A percentile compares a stretch with the other conserved stretches of the same genome.
Conservation (phyloP, 305 asterid genomes). For the Fraxinus angustifolia region DNA sequence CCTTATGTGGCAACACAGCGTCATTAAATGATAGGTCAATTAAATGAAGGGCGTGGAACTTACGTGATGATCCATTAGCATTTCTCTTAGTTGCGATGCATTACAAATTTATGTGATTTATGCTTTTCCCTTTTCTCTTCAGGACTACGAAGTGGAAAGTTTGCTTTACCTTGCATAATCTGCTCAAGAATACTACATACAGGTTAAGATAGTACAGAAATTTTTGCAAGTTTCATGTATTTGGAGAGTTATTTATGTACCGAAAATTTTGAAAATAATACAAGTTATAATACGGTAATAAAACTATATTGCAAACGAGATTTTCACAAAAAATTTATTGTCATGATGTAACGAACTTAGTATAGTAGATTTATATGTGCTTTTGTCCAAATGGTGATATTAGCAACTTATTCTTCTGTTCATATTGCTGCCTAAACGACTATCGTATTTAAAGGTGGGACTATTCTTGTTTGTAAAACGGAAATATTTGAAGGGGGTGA, state of each 20-base stretch:
- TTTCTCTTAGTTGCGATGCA: neutral
- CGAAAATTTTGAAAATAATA: slow-evolving; percentile 22
- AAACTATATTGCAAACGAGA: slow-evolving; percentile 2
- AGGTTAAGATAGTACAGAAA: slow-evolving; percentile 29
- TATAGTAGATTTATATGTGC: neutral
- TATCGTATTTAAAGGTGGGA: neutral
- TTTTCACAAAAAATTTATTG: neutral
- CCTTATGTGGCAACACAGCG: neutral
- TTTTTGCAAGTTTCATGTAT: slow-evolving; percentile 18
- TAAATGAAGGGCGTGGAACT: neutral
- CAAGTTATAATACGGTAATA: slow-evolving; percentile 18
- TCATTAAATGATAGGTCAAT: neutral
- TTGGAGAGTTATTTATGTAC: slow-evolving; percentile 23
- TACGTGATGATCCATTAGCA: neutral
- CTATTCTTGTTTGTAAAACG: neutral
- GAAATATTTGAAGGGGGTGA: neutral
- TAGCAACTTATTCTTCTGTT: neutral
- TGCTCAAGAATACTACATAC: slow-evolving; percentile 25
- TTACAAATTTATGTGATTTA: slow-evolving; percentile 10
- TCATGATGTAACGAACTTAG: neutral
- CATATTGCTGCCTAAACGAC: neutral
- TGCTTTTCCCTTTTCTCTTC: slow-evolving; percentile 14
- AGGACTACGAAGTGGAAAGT: slow-evolving; percentile 26
- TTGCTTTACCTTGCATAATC: slow-evolving; percentile 19
- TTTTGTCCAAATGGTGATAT: neutral